Conservation (phyloP, 2,329 filamentous ascomycete genomes). For the Neofusicoccum kwambonambiense region DNA sequence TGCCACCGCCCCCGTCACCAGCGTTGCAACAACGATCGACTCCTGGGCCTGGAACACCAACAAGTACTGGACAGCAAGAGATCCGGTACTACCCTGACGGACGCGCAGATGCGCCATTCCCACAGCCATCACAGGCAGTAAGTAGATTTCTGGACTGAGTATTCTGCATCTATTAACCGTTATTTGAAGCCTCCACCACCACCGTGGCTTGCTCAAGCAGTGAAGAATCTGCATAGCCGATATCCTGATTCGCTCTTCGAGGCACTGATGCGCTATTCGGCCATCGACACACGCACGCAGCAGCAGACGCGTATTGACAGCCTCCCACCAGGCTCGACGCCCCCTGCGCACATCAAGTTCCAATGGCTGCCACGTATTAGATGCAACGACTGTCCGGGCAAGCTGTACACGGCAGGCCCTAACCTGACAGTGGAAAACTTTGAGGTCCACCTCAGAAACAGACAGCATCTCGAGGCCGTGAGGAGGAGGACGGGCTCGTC, state of each 20-base stretch:
- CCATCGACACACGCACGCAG: constrained; percentile 71
- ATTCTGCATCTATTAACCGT: neutral
- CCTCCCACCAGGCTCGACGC: constrained; percentile 46
- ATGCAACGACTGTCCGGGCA: constrained; percentile 89
- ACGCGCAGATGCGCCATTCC: constrained; percentile 64
- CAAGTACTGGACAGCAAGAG: constrained; percentile 30
- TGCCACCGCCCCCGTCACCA: constrained; percentile 56
- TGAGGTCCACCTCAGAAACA: constrained; percentile 86
- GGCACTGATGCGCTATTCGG: constrained; percentile 84
- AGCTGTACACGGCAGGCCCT: constrained; percentile 88
- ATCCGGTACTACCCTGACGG: constrained; percentile 48
- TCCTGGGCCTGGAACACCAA: constrained; percentile 36
- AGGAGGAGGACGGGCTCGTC: constrained; percentile 29
- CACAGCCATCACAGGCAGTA: constrained; percentile 47
- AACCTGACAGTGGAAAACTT: constrained; percentile 86
- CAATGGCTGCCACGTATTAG: constrained; percentile 87
- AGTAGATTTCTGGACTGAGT: neutral
- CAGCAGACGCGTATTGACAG: constrained; percentile 58
- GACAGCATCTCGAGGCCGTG: constrained; percentile 57
- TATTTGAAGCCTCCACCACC: constrained; percentile 71
- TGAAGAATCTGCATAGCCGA: constrained; percentile 65
- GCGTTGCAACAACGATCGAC: constrained; percentile 38
- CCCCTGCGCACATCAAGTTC: constrained; percentile 67
- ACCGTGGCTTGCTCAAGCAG: constrained; percentile 75
- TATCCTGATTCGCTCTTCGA: constrained; percentile 86